These are phyloP conservation scores for Candida anglica DNA, from an alignment of 805 yeast genomes.

Conservation along the genomic window DNA sequence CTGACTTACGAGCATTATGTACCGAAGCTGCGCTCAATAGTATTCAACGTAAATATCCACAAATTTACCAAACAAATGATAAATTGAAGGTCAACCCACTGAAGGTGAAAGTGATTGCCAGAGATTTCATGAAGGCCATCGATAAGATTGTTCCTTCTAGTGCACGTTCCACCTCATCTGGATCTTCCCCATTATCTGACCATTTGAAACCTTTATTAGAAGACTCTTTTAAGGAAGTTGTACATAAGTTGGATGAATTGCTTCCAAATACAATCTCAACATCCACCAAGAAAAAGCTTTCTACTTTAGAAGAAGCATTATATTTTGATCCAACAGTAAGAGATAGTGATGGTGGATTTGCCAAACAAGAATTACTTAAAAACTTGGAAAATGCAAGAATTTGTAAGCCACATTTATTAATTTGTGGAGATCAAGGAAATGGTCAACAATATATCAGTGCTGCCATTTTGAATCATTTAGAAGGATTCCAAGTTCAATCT, in stretches of 20 bases:
- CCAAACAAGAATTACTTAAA: slow-evolving; percentile 57
- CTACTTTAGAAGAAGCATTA: slow-evolving; percentile 65
- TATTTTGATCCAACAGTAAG: slow-evolving; percentile 54
- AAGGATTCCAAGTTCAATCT: slow-evolving; percentile 85
- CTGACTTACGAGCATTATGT: slow-evolving; percentile 89
- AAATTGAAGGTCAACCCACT: slow-evolving; percentile 72
- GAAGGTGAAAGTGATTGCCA: slow-evolving; percentile 66
- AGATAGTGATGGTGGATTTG: slow-evolving; percentile 63
- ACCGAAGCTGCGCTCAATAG: slow-evolving; percentile 93
- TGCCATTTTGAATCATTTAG: slow-evolving; percentile 77
- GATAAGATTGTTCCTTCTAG: slow-evolving; percentile 90
- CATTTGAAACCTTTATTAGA: slow-evolving; percentile 61
- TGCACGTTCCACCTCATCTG: slow-evolving; percentile 73
- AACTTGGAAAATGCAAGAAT: slow-evolving; percentile 55
- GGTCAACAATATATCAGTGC: slow-evolving; percentile 86
- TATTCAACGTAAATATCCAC: slow-evolving; percentile 90
- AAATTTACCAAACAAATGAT: slow-evolving; percentile 73
- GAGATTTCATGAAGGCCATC: slow-evolving; percentile 82
- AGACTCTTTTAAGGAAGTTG: slow-evolving; percentile 44
- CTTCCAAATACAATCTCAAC: slow-evolving; percentile 46
- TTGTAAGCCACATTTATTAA: slow-evolving; percentile 75
- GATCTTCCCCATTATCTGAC: slow-evolving; percentile 76
- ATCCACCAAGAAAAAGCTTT: slow-evolving; percentile 25
- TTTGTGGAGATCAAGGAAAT: slow-evolving; percentile 70
- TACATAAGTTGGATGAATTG: slow-evolving; percentile 46